Percentiles rank a stretch among this genome's conserved stretches.
These are phyloP conservation scores for Pyrenochaeta sp. DNA, from an alignment of 2,329 filamentous ascomycete species.

Conservation along the genomic window DNA sequence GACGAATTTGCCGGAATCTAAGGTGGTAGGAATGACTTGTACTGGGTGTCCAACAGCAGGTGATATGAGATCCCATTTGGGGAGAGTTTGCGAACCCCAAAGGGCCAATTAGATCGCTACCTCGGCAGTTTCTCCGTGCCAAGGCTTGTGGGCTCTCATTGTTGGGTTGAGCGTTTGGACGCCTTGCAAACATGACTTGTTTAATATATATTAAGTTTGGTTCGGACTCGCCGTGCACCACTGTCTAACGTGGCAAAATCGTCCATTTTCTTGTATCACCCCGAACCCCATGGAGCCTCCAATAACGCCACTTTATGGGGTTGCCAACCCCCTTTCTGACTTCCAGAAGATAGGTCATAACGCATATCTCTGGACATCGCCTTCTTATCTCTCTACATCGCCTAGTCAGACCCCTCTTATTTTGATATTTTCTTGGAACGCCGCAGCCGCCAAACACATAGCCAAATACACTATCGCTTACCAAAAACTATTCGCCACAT, in stretches of 20 bases:
- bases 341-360: conserved; percentile 47
- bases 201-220: background rate
- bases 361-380: conserved; percentile 42
- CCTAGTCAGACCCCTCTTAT: conserved; percentile 33
- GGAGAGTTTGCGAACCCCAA: conserved; percentile 8
- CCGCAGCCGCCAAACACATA: conserved; percentile 46
- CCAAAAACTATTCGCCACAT: conserved; percentile 40
- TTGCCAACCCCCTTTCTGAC: conserved; percentile 34
- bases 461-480: conserved; percentile 48
- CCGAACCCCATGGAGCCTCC: conserved; percentile 16
- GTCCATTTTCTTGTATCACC: background rate
- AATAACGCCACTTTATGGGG: conserved; percentile 8
- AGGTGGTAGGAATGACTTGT: background rate
- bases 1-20: background rate
- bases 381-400: conserved; percentile 16
- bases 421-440: conserved; percentile 47
- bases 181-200: background rate
- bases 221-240: background rate
- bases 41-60: too few species aligned
- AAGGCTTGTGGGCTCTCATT: background rate
- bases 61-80: background rate
- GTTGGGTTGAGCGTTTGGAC: background rate
- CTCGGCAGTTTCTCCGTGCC: conserved; percentile 10
- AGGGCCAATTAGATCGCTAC: conserved; percentile 16
- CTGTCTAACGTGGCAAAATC: background rate